phyloP scores from a whole-genome alignment of 75 land plant genomes.

The Azolla pinnata region DNA sequence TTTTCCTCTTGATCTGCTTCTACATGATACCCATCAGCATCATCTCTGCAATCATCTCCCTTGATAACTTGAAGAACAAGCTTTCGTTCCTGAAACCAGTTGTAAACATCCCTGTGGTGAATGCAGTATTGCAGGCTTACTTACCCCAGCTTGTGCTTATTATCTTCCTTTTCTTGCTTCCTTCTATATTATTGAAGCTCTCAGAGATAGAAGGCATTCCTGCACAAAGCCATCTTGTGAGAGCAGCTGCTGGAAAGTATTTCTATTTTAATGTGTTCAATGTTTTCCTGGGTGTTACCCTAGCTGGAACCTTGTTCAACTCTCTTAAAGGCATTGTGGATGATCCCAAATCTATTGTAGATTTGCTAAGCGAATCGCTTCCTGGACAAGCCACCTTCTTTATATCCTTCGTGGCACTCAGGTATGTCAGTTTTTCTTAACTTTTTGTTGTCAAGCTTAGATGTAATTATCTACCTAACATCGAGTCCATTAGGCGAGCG shows the following conservation, averaged over 20 bases:
- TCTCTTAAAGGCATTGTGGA: slow-evolving; percentile 43
- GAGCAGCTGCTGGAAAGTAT: slow-evolving; percentile 80
- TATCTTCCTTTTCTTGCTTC: slow-evolving; percentile 67
- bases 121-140: slow-evolving; percentile 64
- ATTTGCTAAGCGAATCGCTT: slow-evolving; percentile 44
- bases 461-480: no score
- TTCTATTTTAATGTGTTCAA: slow-evolving; percentile 79
- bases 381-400: slow-evolving; percentile 74
- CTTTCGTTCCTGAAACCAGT: slow-evolving; percentile 64
- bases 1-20: slow-evolving; percentile 56
- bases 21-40: slow-evolving; percentile 82
- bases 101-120: slow-evolving; percentile 33
- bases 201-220: slow-evolving; percentile 69
- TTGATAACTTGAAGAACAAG: slow-evolving; percentile 43
- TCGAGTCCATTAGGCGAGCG: no score
- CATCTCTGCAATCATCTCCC: slow-evolving; percentile 70
- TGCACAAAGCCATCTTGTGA: slow-evolving; percentile 47
- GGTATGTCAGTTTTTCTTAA: slow-evolving; percentile 40
- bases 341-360: slow-evolving; percentile 25
- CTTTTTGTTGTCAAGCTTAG: not conserved
- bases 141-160: slow-evolving; percentile 78
- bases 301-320: slow-evolving; percentile 46
- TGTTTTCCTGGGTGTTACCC: slow-evolving; percentile 80
- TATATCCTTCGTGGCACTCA: slow-evolving; percentile 76
- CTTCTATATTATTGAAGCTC: slow-evolving; percentile 49